phyloP scores from a whole-genome alignment of 106 monocot genomes.

The Dactylorhiza incarnata region DNA sequence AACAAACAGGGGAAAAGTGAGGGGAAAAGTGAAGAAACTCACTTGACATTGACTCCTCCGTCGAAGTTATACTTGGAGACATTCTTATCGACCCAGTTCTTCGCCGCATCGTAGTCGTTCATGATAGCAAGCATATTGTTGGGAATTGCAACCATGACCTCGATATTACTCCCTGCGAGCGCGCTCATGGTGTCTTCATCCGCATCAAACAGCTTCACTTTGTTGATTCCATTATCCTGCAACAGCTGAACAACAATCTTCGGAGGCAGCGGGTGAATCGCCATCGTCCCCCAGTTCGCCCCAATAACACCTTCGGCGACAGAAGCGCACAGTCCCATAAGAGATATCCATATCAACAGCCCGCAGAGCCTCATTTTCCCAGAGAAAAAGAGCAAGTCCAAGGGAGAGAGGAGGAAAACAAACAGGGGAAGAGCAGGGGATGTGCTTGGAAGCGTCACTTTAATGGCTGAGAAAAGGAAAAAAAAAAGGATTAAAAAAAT shows the following conservation, averaged over 20 bases:
- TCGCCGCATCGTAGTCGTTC: slow-evolving; percentile 33
- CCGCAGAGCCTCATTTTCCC: slow-evolving; percentile 3
- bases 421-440: not conserved
- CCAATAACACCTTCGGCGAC: slow-evolving; percentile 14
- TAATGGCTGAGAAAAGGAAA: too few species aligned
- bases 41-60: slow-evolving; percentile 47
- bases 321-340: not conserved
- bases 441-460: not conserved
- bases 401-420: not conserved
- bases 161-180: slow-evolving; percentile 30
- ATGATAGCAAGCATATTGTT: slow-evolving; percentile 31
- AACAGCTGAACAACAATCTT: slow-evolving; percentile 41
- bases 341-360: not conserved
- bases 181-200: slow-evolving; percentile 25
- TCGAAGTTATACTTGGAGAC: slow-evolving; percentile 33
- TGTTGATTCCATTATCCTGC: slow-evolving; percentile 48
- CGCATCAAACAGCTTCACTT: slow-evolving; percentile 51
- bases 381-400: not conserved
- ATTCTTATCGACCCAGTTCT: slow-evolving; percentile 36
- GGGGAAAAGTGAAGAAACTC: slow-evolving; percentile 3
- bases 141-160: slow-evolving; percentile 48
- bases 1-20: not conserved
- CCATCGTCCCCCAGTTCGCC: slow-evolving; percentile 60
- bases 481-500: not conserved
- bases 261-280: slow-evolving; percentile 37